phyloP scores from a whole-genome alignment of 2,329 filamentous ascomycete species.

The Phialocephala subalpina region DNA sequence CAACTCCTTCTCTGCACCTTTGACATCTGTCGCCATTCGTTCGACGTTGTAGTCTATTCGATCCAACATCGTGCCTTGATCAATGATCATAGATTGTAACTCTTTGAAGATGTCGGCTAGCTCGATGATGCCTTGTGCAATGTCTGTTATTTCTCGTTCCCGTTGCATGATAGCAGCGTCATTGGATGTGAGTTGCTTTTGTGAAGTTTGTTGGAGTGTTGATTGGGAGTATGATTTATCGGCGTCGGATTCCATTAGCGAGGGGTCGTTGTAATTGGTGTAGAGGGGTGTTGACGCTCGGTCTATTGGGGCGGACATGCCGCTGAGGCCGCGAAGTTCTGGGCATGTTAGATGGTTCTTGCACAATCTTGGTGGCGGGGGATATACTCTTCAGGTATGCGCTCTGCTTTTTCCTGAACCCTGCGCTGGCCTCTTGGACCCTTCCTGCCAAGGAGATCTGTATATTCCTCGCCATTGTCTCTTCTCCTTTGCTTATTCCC shows the following conservation, averaged over 20 bases:
- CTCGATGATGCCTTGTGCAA: conserved; percentile 97
- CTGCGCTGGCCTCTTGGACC: conserved; percentile 90
- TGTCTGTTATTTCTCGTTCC: conserved; percentile 96
- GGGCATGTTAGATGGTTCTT: conserved; percentile 31
- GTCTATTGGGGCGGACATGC: conserved; percentile 62
- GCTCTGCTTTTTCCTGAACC: conserved; percentile 97
- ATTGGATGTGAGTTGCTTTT: conserved; percentile 74
- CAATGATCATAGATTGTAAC: conserved; percentile 93
- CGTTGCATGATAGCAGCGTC: conserved; percentile 89
- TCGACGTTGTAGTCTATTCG: conserved; percentile 99
- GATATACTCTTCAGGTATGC: conserved; percentile 88
- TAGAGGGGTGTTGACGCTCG: conserved; percentile 59
- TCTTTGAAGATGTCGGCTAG: conserved; percentile 97
- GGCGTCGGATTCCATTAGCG: conserved; percentile 90
- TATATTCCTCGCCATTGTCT: conserved; percentile 95
- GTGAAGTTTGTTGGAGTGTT: conserved; percentile 78
- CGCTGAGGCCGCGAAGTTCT: conserved; percentile 80
- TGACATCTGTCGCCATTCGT: conserved; percentile 91
- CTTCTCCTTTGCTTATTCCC: conserved; percentile 81
- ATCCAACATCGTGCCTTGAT: conserved; percentile 89
- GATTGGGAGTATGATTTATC: conserved; percentile 93
- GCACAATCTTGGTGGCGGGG: neutral
- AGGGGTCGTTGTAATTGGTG: conserved; percentile 79
- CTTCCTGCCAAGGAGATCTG: conserved; percentile 88
- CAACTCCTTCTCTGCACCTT: conserved; percentile 91